Evolutionary conservation across 495 filamentous ascomycete genomes (phyloP), one percentile per base, ranked within the genome.

Genomic region (Podospora bellae-mahoneyi): DNA sequence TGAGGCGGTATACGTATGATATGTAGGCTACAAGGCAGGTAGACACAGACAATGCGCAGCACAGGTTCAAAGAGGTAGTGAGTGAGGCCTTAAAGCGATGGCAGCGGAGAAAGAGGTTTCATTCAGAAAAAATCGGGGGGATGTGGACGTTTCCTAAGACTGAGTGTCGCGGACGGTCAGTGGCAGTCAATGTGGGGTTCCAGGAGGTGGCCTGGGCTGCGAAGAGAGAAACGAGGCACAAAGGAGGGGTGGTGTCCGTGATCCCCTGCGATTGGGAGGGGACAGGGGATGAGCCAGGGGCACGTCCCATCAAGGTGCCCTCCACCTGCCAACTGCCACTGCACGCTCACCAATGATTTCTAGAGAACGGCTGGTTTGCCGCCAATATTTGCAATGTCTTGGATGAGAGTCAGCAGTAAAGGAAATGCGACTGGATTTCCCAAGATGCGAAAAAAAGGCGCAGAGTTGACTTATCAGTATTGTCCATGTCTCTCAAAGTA

Each of bases 151-250:
- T 65, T 62, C 64, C 64, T 63, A 59, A 59, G 69, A 32, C 16
- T 28, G 64, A 64, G 28, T 62, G 62, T 64, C 55, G 68, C 55
- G 54, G 61, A 66, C 68, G 67, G 66, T 65, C 70, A 67, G 74
- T 70, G 67, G 69, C 39, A 48, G 39, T 48, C 39, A 71, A 58
- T 72, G 73, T 76, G 73, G 74, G 74, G 74, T 73, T 59, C 60
- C 48, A 26, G 44, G 58, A 63, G 60, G 63, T 44, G 61, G 61
- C 48, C 61, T 62, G 59, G 48, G 64, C 56, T 63, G 61, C 32
- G 27, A 62, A 19, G 34, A 48, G n/a, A 67, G 65, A 64, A 62
- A 57, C 57, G 20, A 66, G 34, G 64, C 65, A 64, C 60, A 66
- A 73, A 73, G 64, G 71, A 73, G 71, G 71, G 71, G 71, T 73